A percentile compares a stretch with the other conserved stretches of the same genome.
Conservation (phyloP, 305 asterid species). For the Euphrasia arctica region DNA sequence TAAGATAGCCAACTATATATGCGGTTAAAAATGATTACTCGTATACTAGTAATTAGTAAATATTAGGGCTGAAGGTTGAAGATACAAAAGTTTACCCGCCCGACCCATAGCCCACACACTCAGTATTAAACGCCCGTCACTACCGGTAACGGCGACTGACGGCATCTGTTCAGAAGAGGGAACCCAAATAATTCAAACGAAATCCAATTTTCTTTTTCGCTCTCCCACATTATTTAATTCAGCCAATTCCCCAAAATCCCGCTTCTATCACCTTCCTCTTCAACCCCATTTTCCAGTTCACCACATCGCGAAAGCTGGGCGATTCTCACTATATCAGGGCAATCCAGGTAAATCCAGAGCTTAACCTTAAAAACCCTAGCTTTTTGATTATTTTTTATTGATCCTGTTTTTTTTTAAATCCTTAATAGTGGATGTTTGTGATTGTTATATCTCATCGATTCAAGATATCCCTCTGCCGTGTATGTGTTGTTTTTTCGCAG, state of each 20-base stretch:
- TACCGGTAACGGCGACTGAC: slow-evolving; percentile 25
- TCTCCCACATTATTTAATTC: slow-evolving; percentile 4
- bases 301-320: neutral
- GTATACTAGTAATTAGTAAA: no score
- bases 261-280: slow-evolving; percentile 9
- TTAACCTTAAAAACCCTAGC: slow-evolving; percentile 24
- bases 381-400: no score
- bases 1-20: no score
- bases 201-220: neutral
- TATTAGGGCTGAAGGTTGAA: no score
- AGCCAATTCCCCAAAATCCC: slow-evolving; percentile 9
- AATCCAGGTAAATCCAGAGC: neutral
- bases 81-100: neutral
- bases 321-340: no score
- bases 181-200: slow-evolving; percentile 35
- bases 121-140: slow-evolving; percentile 18
- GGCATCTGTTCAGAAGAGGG: slow-evolving; percentile 31
- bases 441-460: slow-evolving; percentile 8
- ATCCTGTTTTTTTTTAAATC: neutral
- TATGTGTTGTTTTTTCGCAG: slow-evolving; percentile 1
- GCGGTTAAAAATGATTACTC: no score
- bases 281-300: neutral
- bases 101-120: neutral
- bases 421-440: neutral
- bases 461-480: neutral